Evolutionary conservation across 768 basidiomycete genomes (phyloP), one percentile per base, ranked within the genome.

Genomic region (Kockovaella imperatae): DNA sequence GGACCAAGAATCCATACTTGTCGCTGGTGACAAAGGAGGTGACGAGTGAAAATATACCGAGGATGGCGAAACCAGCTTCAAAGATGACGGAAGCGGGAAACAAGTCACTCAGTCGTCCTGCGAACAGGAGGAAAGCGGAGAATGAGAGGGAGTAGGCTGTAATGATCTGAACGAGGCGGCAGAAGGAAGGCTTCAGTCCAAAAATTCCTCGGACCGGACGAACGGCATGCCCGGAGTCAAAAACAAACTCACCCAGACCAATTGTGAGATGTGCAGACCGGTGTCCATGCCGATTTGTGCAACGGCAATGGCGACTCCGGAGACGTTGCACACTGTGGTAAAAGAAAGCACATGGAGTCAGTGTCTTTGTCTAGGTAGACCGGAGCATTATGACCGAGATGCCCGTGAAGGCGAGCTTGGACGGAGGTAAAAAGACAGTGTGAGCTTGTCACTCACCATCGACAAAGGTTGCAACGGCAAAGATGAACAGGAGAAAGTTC

Each of bases 1-100:
- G 60, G 34, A 79, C 70, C 30, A 80, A 71, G 35, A 82, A 67
- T 0, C 68, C 71, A 43, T 79, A 74, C 54, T 78, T 75, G 58
- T 73, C 68, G 11, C 48, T 39, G 24, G 61, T 67, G 48, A 64
- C 68, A 51, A 81, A 80, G 20, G 78, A 78, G n/a, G 70, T 71
- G 20, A 71, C 70, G 13, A 80, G 52, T 8, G 76, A 74, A 20
- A 78, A 63, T 29, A 77, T 38, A 3, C 77, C 77, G 13, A 81
- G 66, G 3, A 54, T 51, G 18, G 61, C 43, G 20, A 76, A 60
- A 5, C 80, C 79, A 0, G 45, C 42, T 21, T 76, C 53, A 57
- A 79, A 79, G 30, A 72, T 65, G 31, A 53, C 68, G 62, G 76
- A 54, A 31, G 68, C 60, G 1, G 64, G 62, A 54, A 60, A 70